Base-by-base conservation (phyloP, 2,329 filamentous ascomycete genomes). In the Rhynchosporium graminicola region DNA sequence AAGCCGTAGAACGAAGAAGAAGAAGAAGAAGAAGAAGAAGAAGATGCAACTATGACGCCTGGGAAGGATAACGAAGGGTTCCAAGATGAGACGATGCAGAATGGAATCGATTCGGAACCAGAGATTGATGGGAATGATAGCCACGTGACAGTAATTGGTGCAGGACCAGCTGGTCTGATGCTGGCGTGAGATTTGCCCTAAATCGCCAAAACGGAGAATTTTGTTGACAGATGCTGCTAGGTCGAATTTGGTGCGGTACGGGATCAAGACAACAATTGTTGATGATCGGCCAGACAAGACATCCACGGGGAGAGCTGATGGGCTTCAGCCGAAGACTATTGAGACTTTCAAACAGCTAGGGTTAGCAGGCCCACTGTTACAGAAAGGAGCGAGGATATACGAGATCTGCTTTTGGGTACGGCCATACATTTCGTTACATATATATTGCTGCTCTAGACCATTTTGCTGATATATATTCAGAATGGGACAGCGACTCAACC, bases 221-320 rank as follows among this genome's bases (percentile, higher is more conserved):
- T 31, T 12, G 40, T 56, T 59, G 59, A 61, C 47, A n/a, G 7
- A 13, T 26, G 28, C 58, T 65, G n/a, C 28, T 42, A 83, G 81
- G 13, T 78, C 80, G 40, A 82, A 84, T 67, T 78, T 91, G 42
- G 82, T 83, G 20, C 81, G 87, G 8, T 89, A 84, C 69, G 88
- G 88, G 13, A 84, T 91, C 69, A 84, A 84, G 60, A 81, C 84
- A 3, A 80, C 82, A 46, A 80, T 91, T 50, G 79, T 91, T 55
- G 89, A 92, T 76, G 87, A 91, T 72, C 79, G 88, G 66, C 78
- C 83, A 40, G 83, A 89, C 69, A 85, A 85, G 70, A 92, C 89
- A 0, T 64, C 67, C 0, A 70, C 69, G 50, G 87, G 86, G 3
- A 83, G 88, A 73, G 87, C 87, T 10, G 87, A 90, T 67, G 84